Conservation (phyloP, 2,329 filamentous ascomycete species). For the Microcera coccophila region DNA sequence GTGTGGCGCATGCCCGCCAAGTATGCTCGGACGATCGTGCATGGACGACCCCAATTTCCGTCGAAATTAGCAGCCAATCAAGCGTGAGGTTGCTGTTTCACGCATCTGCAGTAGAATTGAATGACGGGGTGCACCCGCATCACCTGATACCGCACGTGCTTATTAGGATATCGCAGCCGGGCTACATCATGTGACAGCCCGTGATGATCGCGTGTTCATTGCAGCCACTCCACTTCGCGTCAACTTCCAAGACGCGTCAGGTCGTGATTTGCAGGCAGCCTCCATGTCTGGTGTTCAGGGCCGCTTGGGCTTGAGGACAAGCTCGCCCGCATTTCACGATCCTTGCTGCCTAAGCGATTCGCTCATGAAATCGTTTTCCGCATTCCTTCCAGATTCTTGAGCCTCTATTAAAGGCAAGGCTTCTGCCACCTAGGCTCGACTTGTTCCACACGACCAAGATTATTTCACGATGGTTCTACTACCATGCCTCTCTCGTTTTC, state of each 20-base stretch:
- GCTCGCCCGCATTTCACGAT: not conserved
- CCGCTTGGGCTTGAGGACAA: slow-evolving; percentile 1
- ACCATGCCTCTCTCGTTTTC: slow-evolving; percentile 64
- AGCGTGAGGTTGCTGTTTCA: slow-evolving; percentile 16
- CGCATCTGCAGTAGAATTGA: no score
- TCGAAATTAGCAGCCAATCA: slow-evolving; percentile 25
- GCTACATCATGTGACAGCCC: slow-evolving; percentile 26
- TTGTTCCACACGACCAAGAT: not conserved
- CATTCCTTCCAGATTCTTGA: not conserved
- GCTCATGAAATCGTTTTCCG: no score
- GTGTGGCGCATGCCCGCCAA: slow-evolving; percentile 14
- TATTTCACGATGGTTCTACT: not conserved
- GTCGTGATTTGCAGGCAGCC: not conserved
- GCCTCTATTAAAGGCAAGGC: not conserved
- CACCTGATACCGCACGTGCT: no score
- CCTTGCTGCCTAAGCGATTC: slow-evolving; percentile 11
- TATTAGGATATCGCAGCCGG: no score
- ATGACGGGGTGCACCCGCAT: no score
- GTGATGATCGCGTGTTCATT: slow-evolving; percentile 27
- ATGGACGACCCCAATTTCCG: slow-evolving; percentile 24
- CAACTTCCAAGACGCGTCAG: slow-evolving; percentile 2
- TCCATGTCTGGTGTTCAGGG: not conserved
- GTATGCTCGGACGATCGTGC: slow-evolving; percentile 16
- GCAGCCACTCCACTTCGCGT: slow-evolving; percentile 6
- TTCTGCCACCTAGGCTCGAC: not conserved